Conservation (phyloP, 2,329 filamentous ascomycete species). For the Penicillium sp. region DNA sequence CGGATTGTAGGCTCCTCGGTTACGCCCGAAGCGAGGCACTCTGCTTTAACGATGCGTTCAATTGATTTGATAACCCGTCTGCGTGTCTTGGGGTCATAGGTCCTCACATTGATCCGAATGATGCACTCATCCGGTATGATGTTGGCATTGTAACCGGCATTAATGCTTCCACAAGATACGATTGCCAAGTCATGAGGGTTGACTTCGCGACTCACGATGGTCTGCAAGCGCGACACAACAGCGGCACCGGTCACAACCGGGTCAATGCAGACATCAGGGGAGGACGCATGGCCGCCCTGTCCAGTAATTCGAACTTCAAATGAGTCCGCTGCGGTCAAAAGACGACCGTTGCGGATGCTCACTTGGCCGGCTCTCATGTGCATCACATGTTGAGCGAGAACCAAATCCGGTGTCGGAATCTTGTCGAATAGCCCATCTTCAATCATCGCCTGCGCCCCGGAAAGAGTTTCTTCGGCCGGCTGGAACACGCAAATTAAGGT, state of each 20-base stretch:
- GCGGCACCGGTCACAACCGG: conserved; percentile 47
- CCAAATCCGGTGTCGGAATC: conserved; percentile 56
- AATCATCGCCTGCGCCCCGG: conserved; percentile 61
- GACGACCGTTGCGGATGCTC: conserved; percentile 30
- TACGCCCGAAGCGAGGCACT: neutral
- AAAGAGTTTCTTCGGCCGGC: conserved; percentile 61
- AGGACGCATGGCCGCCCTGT: conserved; percentile 45
- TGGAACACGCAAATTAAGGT: conserved; percentile 65
- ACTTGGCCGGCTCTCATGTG: conserved; percentile 36
- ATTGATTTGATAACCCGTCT: neutral
- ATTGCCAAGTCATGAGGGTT: conserved; percentile 44
- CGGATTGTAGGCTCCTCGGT: neutral
- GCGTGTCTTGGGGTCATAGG: neutral
- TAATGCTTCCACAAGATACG: conserved; percentile 47
- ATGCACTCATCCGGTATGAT: conserved; percentile 46
- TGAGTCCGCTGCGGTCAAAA: conserved; percentile 39
- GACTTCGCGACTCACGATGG: conserved; percentile 41
- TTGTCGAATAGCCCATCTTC: conserved; percentile 57
- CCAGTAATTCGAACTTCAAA: conserved; percentile 44
- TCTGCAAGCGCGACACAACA: conserved; percentile 44
- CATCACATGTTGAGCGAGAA: conserved; percentile 58
- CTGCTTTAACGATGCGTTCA: neutral
- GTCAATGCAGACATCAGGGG: conserved; percentile 48
- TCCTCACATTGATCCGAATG: conserved; percentile 42
- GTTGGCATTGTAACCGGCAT: conserved; percentile 47